Evolutionary conservation across 202 grass and related monocot species (phyloP).

Genomic region (Digitaria exilis): DNA sequence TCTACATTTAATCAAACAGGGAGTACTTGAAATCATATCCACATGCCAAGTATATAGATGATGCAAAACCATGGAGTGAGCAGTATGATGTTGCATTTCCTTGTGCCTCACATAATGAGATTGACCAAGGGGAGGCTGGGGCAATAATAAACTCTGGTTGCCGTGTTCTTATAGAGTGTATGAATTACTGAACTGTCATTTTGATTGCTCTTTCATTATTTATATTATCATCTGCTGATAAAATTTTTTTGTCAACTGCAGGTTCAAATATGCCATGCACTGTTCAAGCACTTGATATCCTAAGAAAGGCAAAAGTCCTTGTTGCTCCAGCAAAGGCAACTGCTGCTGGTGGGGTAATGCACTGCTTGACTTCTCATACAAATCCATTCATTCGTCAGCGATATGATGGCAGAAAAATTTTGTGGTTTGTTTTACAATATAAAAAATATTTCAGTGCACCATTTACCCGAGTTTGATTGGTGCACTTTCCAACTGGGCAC

Average conservation of each 20-base stretch:
- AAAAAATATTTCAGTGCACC: background rate
- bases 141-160: conserved; percentile 87
- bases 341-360: conserved; percentile 97
- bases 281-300: conserved; percentile 82
- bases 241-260: conserved; percentile 39
- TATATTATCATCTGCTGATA: conserved; percentile 31
- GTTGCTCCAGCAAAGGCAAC: conserved; percentile 97
- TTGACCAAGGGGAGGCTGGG: conserved; percentile 79
- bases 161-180: conserved; percentile 89
- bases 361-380: conserved; percentile 27
- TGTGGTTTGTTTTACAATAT: conserved; percentile 17
- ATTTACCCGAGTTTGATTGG: background rate
- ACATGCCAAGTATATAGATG: conserved; percentile 81
- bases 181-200: conserved; percentile 36
- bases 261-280: conserved; percentile 98
- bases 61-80: conserved; percentile 90
- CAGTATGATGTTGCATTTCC: conserved; percentile 92
- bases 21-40: conserved; percentile 95
- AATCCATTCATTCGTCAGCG: conserved; percentile 29
- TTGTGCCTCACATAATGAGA: conserved; percentile 97
- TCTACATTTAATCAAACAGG: conserved; percentile 60
- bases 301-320: conserved; percentile 85
- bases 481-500: background rate
- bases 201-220: background rate
- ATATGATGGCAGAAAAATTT: conserved; percentile 13